These are phyloP conservation scores for Prunus mongolica DNA, from an alignment of 306 rosid genomes.

Conservation along the genomic window DNA sequence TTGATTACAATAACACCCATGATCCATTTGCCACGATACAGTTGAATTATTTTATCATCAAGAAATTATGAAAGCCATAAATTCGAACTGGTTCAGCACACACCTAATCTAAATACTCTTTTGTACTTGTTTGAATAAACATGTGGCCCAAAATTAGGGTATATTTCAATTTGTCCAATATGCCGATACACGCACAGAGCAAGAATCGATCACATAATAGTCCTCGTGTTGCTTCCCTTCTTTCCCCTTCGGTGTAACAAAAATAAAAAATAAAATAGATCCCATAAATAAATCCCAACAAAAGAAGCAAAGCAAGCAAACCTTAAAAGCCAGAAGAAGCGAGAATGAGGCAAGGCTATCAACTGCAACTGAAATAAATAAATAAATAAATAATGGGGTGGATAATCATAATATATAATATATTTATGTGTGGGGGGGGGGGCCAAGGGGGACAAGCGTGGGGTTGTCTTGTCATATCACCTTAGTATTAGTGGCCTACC, in stretches of 20 bases:
- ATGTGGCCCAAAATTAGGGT: not conserved
- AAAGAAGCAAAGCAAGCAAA: not conserved
- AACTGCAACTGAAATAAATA: not conserved
- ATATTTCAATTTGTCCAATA: not conserved
- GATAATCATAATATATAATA: not conserved
- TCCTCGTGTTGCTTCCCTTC: too few species aligned
- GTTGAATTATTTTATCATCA: not conserved
- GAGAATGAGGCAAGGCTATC: not conserved
- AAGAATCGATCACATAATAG: not conserved
- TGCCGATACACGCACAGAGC: not conserved
- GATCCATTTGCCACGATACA: too few species aligned
- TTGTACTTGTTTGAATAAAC: not conserved
- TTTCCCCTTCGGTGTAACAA: too few species aligned
- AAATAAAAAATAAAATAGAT: not conserved
- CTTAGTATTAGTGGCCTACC: conserved; percentile 20
- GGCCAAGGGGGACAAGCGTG: conserved; percentile 43
- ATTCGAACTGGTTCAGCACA: not conserved
- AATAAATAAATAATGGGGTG: not conserved
- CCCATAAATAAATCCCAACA: not conserved
- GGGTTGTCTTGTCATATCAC: conserved; percentile 52
- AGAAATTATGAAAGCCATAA: not conserved
- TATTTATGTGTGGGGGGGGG: not conserved
- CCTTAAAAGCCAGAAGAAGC: conserved; percentile 1
- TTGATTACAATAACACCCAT: too few species aligned
- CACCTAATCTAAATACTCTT: not conserved